Conservation (phyloP, 2,329 filamentous ascomycete species). For the Berkeleyomyces basicola region DNA sequence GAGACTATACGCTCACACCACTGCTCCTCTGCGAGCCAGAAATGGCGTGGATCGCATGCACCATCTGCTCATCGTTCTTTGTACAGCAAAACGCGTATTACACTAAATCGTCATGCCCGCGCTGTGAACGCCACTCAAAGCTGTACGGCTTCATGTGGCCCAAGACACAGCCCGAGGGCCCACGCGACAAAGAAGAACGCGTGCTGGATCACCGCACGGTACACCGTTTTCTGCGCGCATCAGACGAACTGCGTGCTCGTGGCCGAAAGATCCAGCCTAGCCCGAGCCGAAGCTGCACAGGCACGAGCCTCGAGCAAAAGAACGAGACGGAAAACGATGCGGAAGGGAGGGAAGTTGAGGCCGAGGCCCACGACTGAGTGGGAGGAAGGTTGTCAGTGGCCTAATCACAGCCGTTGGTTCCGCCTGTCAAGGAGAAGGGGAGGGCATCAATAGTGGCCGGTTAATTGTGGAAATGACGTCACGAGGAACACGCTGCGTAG, state of each 20-base stretch:
- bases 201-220: slow-evolving; percentile 75
- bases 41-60: slow-evolving; percentile 80
- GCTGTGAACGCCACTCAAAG: slow-evolving; percentile 90
- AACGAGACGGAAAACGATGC: background rate
- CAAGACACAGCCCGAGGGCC: slow-evolving; percentile 72
- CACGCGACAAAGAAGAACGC: slow-evolving; percentile 52
- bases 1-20: slow-evolving; percentile 71
- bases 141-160: slow-evolving; percentile 93
- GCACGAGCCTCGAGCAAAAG: background rate
- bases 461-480: background rate
- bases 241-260: slow-evolving; percentile 45
- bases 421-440: background rate
- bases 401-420: too few species aligned
- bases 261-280: slow-evolving; percentile 19
- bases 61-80: slow-evolving; percentile 65
- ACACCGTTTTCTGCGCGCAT: slow-evolving; percentile 62
- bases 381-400: background rate
- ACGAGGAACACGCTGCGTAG: background rate
- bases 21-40: slow-evolving; percentile 56
- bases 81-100: slow-evolving; percentile 80
- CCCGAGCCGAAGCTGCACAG: background rate
- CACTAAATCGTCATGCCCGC: slow-evolving; percentile 69
- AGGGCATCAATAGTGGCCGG: background rate
- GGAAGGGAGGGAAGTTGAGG: background rate
- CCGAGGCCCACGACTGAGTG: background rate